A percentile compares a stretch with the other conserved stretches of the same genome.
Conservation (phyloP, 345 rosid genomes). For the Citrus trifoliata region DNA sequence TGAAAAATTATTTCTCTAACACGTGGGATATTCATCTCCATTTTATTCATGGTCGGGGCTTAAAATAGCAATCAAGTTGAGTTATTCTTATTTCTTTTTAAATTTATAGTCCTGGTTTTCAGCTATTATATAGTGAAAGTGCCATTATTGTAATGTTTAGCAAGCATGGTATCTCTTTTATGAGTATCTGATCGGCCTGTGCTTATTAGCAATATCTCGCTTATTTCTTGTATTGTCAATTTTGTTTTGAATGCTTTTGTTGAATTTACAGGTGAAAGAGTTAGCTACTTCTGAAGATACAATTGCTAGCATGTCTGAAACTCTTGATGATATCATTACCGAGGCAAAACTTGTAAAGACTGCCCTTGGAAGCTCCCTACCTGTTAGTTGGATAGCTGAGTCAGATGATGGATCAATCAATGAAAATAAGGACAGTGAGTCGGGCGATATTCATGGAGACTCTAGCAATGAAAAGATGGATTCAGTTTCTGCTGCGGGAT, state of each 20-base stretch:
- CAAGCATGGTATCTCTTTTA: conserved; percentile 7
- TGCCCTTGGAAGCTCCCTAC: conserved; percentile 85
- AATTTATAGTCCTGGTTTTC: neutral
- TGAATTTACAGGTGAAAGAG: conserved; percentile 56
- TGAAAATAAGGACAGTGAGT: conserved; percentile 21
- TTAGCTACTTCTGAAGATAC: conserved; percentile 32
- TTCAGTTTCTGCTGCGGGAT: conserved; percentile 81
- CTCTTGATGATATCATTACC: conserved; percentile 48
- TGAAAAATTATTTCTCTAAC: neutral
- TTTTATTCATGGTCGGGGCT: neutral
- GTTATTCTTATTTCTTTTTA: neutral
- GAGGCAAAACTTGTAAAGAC: conserved; percentile 87
- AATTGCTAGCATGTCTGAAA: conserved; percentile 28
- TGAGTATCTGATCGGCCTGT: neutral
- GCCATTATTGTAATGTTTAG: neutral
- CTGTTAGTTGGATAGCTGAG: conserved; percentile 89
- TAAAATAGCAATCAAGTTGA: neutral
- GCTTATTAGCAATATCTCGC: neutral
- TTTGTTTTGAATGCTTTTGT: neutral
- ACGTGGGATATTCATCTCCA: neutral
- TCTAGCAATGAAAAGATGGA: conserved; percentile 52
- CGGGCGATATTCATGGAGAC: conserved; percentile 19
- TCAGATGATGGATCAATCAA: conserved; percentile 40
- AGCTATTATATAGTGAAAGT: neutral
- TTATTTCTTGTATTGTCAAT: neutral